phyloP scores from a whole-genome alignment of 2,329 filamentous ascomycete genomes.

The Raffaelea deltoideospora region DNA sequence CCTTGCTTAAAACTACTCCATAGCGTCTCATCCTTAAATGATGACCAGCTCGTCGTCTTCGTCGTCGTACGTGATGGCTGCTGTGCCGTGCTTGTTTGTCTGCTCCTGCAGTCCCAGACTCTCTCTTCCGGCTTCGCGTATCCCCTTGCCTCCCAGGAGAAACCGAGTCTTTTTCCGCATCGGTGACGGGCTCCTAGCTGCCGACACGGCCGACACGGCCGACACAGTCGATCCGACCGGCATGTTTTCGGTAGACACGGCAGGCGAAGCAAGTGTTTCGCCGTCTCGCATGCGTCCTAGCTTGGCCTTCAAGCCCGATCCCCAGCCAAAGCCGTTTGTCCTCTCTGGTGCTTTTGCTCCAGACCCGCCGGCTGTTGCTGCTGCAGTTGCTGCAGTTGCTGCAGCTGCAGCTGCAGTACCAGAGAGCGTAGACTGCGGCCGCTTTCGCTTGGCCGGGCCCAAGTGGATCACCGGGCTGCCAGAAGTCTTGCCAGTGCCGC shows the following conservation, averaged over 20 bases:
- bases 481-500: no score
- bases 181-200: constrained; percentile 20
- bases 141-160: constrained; percentile 60
- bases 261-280: constrained; percentile 19
- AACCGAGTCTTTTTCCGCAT: constrained; percentile 65
- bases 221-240: constrained; percentile 4
- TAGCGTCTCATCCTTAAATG: constrained; percentile 17
- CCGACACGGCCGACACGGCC: background rate
- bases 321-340: constrained; percentile 36
- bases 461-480: constrained; percentile 34
- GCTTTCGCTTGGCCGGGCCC: constrained; percentile 46
- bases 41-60: constrained; percentile 38
- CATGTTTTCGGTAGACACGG: no score
- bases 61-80: constrained; percentile 19
- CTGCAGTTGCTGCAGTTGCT: constrained; percentile 11
- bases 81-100: constrained; percentile 31
- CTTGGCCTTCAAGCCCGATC: constrained; percentile 37
- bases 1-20: background rate
- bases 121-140: constrained; percentile 61
- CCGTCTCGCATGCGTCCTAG: constrained; percentile 47
- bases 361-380: constrained; percentile 7
- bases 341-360: constrained; percentile 6
- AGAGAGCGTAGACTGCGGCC: constrained; percentile 32
- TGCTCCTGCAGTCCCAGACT: no score
- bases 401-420: constrained; percentile 8